These are phyloP conservation scores for Dactylellina parvicollis DNA, from an alignment of 2,329 filamentous ascomycete genomes.

Conservation along the genomic window DNA sequence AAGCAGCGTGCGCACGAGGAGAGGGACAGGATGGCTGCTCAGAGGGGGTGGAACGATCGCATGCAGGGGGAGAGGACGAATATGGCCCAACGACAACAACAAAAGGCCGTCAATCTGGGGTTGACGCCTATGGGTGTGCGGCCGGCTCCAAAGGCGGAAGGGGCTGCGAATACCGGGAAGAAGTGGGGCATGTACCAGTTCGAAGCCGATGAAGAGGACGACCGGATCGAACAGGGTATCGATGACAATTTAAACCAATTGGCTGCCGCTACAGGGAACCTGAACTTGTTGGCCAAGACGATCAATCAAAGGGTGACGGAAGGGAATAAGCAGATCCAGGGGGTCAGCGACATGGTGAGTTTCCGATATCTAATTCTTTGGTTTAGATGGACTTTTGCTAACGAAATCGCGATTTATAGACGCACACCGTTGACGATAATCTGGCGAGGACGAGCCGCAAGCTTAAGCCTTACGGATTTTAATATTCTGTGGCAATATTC, in stretches of 20 bases:
- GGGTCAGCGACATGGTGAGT: conserved; percentile 78
- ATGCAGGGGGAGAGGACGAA: conserved; percentile 69
- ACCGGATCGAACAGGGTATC: conserved; percentile 76
- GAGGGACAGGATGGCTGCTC: background rate
- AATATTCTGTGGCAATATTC: too few species aligned
- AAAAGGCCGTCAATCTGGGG: conserved; percentile 18
- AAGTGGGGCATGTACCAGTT: conserved; percentile 79
- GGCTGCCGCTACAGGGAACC: conserved; percentile 70
- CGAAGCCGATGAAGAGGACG: conserved; percentile 77
- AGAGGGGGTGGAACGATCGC: conserved; percentile 8
- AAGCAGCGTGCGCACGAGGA: conserved; percentile 10
- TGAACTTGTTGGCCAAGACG: conserved; percentile 79
- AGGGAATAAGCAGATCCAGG: conserved; percentile 80
- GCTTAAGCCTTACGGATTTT: conserved; percentile 15
- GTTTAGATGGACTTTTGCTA: background rate
- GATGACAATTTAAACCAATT: conserved; percentile 72
- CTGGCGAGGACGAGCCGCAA: background rate
- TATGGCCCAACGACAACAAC: conserved; percentile 57
- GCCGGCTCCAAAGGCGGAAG: conserved; percentile 57
- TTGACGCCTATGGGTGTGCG: conserved; percentile 8
- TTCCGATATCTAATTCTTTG: background rate
- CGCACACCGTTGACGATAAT: conserved; percentile 16
- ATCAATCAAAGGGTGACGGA: conserved; percentile 78
- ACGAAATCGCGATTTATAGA: conserved; percentile 1
- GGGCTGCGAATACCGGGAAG: conserved; percentile 63